Base-by-base conservation (phyloP, 148 eudicot species). In the Chenopodium album region DNA sequence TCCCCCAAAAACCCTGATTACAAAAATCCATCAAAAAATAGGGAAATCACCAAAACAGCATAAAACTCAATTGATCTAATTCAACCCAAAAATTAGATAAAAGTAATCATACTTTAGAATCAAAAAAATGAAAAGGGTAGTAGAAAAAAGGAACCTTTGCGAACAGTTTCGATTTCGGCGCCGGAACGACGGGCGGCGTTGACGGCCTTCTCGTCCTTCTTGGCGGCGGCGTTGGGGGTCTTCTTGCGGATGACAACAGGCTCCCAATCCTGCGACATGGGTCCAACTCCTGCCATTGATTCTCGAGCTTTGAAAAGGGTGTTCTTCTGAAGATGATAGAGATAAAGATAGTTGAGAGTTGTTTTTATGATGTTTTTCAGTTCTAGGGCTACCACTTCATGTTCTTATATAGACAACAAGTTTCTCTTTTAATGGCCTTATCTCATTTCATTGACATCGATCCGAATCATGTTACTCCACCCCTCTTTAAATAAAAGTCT, bases 121-220 rank as follows among this genome's bases (percentile, higher is more conserved):
- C 66, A 83, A 32, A 56, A 56, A 73, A 26, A 6, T 19, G 46
- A 60, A 52, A 71, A 4, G 4, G 8, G 22, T 28, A 16, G 8
- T 62, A 32, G 32, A 50, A 52, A 22, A 47, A 62, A 60, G 50
- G 0, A 65, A 94, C 99, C 88, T 90, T 96, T 96, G 8, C 89
- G 89, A 64, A 94, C 63, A 77, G 99, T 94, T 76, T 96, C 99
- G 89, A 96, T 96, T 90, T 96, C 98, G 54, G 99, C 99, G 20
- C 99, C 99, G 80, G 98, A 75, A n/a, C 99, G 97, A 20, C 99
- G 99, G 54, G 99, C 99, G 76, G 99, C 99, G 95, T 96, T 96
- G 91, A 96, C 97, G 87, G 92, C 94, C 66, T 96, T 96, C 85
- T 94, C 99, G 68, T 96, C 98, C 83, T 96, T 96, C 41, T 93